These are phyloP conservation scores for Silene noctiflora DNA, from an alignment of 179 eudicot species.

Conservation along the genomic window DNA sequence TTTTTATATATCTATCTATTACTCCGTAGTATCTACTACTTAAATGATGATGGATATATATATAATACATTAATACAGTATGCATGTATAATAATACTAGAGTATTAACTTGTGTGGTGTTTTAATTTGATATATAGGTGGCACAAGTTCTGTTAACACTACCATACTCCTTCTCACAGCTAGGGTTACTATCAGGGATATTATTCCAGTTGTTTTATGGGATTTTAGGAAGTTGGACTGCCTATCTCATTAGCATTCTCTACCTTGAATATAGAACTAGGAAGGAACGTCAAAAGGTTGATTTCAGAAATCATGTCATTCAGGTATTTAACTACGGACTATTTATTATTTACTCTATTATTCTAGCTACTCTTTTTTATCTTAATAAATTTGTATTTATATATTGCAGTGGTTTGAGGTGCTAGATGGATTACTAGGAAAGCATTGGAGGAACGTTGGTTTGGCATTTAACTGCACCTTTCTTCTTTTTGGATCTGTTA, in stretches of 20 bases:
- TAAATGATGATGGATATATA: too few relatives aligned
- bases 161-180: conserved; percentile 51
- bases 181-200: conserved; percentile 49
- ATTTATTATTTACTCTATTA: too few relatives aligned
- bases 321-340: too few relatives aligned
- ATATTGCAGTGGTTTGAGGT: conserved; percentile 51
- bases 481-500: conserved; percentile 54
- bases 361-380: too few relatives aligned
- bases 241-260: conserved; percentile 44
- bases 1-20: too few relatives aligned
- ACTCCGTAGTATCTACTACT: too few relatives aligned
- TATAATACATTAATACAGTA: too few relatives aligned
- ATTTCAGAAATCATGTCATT: conserved; percentile 50
- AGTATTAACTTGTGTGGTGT: background rate
- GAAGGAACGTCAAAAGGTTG: conserved; percentile 47
- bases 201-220: conserved; percentile 43
- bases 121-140: conserved; percentile 31
- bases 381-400: too few relatives aligned
- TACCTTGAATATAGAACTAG: conserved; percentile 46
- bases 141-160: conserved; percentile 51
- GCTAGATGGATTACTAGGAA: conserved; percentile 47
- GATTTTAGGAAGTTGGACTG: conserved; percentile 50
- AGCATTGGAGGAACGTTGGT: conserved; percentile 47
- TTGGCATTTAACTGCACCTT: conserved; percentile 53
- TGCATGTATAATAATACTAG: too few relatives aligned